Percentiles rank a stretch among this genome's conserved stretches.
Evolutionary conservation across 306 rosid genomes (phyloP).

Genomic region (Rosa persica): DNA sequence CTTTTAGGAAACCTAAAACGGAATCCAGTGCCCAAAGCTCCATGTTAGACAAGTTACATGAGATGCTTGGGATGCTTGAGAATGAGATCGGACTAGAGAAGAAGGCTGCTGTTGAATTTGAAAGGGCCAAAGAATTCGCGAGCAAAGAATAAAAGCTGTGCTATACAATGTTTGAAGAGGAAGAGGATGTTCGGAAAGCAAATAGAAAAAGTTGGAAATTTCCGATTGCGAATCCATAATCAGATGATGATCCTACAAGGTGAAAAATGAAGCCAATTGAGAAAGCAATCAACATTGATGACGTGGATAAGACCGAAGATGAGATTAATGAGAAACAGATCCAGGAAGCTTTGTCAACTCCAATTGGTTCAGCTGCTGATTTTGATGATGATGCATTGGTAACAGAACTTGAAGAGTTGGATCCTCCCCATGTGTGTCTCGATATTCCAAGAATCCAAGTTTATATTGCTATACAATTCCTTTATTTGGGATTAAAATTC

Average conservation of each 20-base stretch:
- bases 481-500: too few relatives aligned
- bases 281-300: constrained; percentile 57
- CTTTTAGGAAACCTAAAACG: constrained; percentile 81
- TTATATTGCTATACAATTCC: too few relatives aligned
- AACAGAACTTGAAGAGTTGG: too few relatives aligned
- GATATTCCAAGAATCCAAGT: too few relatives aligned
- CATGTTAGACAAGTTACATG: constrained; percentile 67
- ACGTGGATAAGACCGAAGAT: too few relatives aligned
- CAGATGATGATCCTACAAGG: constrained; percentile 88
- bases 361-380: too few relatives aligned
- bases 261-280: constrained; percentile 25
- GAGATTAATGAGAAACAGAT: too few relatives aligned
- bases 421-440: too few relatives aligned
- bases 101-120: constrained; percentile 79
- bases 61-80: constrained; percentile 97
- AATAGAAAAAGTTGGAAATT: constrained; percentile 90
- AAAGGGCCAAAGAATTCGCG: constrained; percentile 86
- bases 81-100: constrained; percentile 85
- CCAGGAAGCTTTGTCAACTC: too few relatives aligned
- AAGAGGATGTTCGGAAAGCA: constrained; percentile 84
- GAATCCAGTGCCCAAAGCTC: constrained; percentile 67
- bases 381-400: too few relatives aligned
- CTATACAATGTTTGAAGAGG: constrained; percentile 94
- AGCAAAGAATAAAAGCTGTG: constrained; percentile 84
- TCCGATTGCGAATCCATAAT: constrained; percentile 88